These are phyloP conservation scores for Cicer arietinum DNA, from an alignment of 306 rosid genomes.

Conservation along the genomic window DNA sequence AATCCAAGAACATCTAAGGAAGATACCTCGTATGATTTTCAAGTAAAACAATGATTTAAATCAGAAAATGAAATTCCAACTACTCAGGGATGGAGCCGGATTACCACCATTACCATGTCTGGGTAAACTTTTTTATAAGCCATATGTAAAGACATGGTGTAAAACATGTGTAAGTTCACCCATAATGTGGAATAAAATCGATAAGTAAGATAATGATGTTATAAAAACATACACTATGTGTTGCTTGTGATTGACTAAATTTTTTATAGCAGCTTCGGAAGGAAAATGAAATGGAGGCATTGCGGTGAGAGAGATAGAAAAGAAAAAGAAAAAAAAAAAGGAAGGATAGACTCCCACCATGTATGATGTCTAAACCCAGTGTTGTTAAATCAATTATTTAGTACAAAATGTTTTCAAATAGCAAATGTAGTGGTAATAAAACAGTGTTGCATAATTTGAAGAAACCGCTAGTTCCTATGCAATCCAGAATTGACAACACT, in stretches of 20 bases:
- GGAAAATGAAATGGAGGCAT: background rate
- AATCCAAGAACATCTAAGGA: slow-evolving; percentile 6
- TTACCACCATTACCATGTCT: background rate
- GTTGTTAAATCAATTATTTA: too few relatives aligned
- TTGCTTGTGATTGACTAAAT: too few relatives aligned
- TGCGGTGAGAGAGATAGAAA: background rate
- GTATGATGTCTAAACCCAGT: background rate
- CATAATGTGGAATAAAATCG: too few relatives aligned
- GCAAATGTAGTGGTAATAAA: too few relatives aligned
- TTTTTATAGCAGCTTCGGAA: background rate
- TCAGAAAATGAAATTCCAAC: slow-evolving; percentile 8
- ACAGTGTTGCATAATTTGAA: too few relatives aligned
- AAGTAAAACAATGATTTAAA: slow-evolving; percentile 1
- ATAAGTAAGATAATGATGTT: too few relatives aligned
- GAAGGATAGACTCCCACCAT: background rate
- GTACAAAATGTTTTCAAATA: too few relatives aligned
- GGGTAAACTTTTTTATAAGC: background rate
- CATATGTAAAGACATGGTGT: too few relatives aligned
- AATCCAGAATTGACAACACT: too few relatives aligned
- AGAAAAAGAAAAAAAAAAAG: background rate
- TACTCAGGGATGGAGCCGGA: background rate
- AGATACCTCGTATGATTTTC: background rate
- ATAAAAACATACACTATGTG: too few relatives aligned
- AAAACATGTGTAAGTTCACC: too few relatives aligned
- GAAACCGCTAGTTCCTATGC: too few relatives aligned